phyloP scores from a whole-genome alignment of 306 rosid genomes.

The Spatholobus suberectus region DNA sequence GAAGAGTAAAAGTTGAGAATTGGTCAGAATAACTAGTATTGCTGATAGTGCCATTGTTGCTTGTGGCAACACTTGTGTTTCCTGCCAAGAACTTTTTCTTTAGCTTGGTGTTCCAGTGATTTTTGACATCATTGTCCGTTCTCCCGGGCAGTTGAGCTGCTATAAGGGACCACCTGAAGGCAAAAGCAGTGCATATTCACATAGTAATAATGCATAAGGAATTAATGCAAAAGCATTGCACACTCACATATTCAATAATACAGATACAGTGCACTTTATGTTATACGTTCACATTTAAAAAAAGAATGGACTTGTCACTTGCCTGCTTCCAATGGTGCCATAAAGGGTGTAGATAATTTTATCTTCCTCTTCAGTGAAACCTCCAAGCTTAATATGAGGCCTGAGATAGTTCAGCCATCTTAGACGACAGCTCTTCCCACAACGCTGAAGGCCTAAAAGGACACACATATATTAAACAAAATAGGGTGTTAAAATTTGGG shows the following conservation, averaged over 20 bases:
- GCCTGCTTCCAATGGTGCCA: conserved; percentile 42
- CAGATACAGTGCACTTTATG: neutral
- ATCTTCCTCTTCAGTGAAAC: conserved; percentile 44
- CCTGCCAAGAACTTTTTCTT: conserved; percentile 36
- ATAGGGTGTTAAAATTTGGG: neutral
- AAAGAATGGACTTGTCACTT: conserved; percentile 37
- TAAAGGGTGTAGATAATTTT: conserved; percentile 28
- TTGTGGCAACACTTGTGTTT: conserved; percentile 6
- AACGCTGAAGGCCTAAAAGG: conserved; percentile 36
- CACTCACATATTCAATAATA: neutral
- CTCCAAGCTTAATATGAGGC: conserved; percentile 47
- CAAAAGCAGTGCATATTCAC: conserved; percentile 22
- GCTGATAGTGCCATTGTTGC: conserved; percentile 13
- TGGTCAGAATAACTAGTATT: conserved; percentile 10
- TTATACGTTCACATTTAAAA: neutral
- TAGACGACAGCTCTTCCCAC: conserved; percentile 44
- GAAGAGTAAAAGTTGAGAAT: conserved; percentile 33
- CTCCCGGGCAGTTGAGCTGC: conserved; percentile 43
- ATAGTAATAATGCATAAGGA: neutral
- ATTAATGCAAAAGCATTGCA: neutral
- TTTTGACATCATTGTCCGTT: conserved; percentile 47
- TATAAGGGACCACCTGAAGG: conserved; percentile 40
- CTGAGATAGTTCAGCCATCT: conserved; percentile 42
- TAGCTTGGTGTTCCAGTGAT: conserved; percentile 45
- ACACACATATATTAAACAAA: neutral